Evolutionary conservation across 306 rosid species (phyloP), one percentile per base, ranked within the genome.

Genomic region (Quercus parvula): DNA sequence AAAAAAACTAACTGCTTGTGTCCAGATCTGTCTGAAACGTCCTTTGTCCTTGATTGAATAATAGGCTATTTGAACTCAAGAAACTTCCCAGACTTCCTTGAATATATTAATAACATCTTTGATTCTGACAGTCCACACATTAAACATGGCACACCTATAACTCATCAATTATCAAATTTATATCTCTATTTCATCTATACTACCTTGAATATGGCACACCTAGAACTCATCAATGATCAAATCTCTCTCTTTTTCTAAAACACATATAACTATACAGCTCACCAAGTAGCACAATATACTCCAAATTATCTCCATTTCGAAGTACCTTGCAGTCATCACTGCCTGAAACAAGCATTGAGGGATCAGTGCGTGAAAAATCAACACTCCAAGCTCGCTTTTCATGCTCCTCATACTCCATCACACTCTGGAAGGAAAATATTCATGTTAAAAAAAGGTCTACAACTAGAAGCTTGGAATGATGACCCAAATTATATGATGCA

Each of bases 331-430:
- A 95, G 85, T 95, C 99, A 87, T 95, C 98, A 70, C 99, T 91
- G 74, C 99, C 98, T 70, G 98, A 95, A 46, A 95, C 93, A 73
- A 95, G 97, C 99, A 85, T 93, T n/a, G 96, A 86, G 57, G 99
- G 99, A n/a, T 95, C 97, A 28, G 96, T 93, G 84, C 88, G 87
- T 35, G 99, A 93, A 87, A 91, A 95, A 85, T 95, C 99, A 84
- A 95, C 98, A 85, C 99, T 95, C 99, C 99, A 95, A 15, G 96
- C 94, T 73, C 99, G 94, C 70, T 95, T 93, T 84, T 95, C 99
- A 90, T 95, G 98, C 84, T 95, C 99, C 86, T 95, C 98, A 78
- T 93, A 95, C 78, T 95, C 99, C 99, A 95, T 93, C 85, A 95
- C 66, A 87, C 99, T 91, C 98, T 95, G 91, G 58, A 75, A 70